Evolutionary conservation across 257 asterid genomes (phyloP).

Genomic region (Penstemon newberryi): DNA sequence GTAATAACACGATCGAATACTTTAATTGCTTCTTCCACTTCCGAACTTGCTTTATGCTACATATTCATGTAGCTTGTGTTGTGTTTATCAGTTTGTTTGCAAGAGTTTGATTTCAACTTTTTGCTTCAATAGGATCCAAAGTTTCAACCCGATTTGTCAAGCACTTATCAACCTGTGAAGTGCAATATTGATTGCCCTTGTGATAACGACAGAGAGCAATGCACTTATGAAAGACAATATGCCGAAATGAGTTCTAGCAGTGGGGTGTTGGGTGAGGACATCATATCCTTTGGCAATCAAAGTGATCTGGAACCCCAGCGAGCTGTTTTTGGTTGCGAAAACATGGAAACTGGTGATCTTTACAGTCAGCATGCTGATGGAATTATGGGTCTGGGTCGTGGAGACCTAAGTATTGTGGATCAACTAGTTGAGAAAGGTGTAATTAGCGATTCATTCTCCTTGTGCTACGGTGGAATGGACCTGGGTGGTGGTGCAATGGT

Average conservation of each 20-base stretch:
- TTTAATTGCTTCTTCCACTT: constrained; percentile 13
- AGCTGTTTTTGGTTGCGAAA: constrained; percentile 96
- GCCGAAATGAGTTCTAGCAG: constrained; percentile 99
- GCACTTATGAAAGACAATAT: constrained; percentile 86
- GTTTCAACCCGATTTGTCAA: constrained; percentile 81
- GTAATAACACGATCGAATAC: background rate
- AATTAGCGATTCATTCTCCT: constrained; percentile 85
- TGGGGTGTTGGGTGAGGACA: constrained; percentile 89
- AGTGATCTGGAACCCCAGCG: constrained; percentile 87
- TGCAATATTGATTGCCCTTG: constrained; percentile 88
- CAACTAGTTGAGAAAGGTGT: constrained; percentile 92
- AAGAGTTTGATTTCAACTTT: constrained; percentile 17
- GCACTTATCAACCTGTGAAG: constrained; percentile 76
- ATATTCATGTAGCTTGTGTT: background rate
- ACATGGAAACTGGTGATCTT: constrained; percentile 94
- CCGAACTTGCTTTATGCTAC: constrained; percentile 1
- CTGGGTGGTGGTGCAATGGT: constrained; percentile 99
- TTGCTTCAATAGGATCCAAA: constrained; percentile 69
- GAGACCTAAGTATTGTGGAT: constrained; percentile 96
- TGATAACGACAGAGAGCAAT: constrained; percentile 66
- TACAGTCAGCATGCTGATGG: constrained; percentile 99
- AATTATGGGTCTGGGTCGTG: constrained; percentile 97
- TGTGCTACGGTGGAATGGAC: constrained; percentile 99
- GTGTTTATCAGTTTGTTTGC: constrained; percentile 20
- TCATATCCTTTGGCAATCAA: constrained; percentile 84